Evolutionary conservation across 148 eudicot genomes (phyloP), one percentile per base, ranked within the genome.

Genomic region (Fagopyrum tataricum): DNA sequence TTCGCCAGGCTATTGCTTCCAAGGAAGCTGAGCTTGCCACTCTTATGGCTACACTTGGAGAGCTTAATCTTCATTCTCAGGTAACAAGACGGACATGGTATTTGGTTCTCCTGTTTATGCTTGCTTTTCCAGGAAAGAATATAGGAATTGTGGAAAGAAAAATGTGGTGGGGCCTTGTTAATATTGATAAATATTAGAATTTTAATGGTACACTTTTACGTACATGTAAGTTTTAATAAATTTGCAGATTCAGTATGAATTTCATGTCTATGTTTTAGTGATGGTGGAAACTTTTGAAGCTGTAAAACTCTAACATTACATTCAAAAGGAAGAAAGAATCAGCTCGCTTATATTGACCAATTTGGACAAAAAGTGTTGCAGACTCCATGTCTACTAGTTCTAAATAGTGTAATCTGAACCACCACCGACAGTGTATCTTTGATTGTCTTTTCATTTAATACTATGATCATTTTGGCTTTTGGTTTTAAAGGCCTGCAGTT

Each of bases 1-100:
- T 88, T 72, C 88, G 82, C 69, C 92, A 88, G 47, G 71, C 85
- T 72, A 81, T 86, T 64, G 90, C 82, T 12, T 83, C 88, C 72
- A 84, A 81, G 79, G 88, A 88, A 80, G 92, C 90, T 8, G 92
- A 88, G 82, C 83, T 88, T 64, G 88, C 90, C 44, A 88, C 84
- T 74, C 88, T 88, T 31, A 77, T 86, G 81, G 92, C 92, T 78
- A 67, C 85, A 70, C 87, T 88, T 44, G 92, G 90, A 40, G 92
- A 88, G 73, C 78, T 73, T 64, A 82, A 78, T 48, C 73, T 77
- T 68, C 83, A 76, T 67, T 84, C 86, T 44, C 84, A 79, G 87
- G 92, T 88, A 86, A 82, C 47, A 41, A 49, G 1, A 12, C 11
- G 66, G 21, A 20, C 10, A 37, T 18, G 47, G 37, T 31, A 48